Evolutionary conservation across 1,139 yeast species (phyloP).

Genomic region (Nadsonia commutata): DNA sequence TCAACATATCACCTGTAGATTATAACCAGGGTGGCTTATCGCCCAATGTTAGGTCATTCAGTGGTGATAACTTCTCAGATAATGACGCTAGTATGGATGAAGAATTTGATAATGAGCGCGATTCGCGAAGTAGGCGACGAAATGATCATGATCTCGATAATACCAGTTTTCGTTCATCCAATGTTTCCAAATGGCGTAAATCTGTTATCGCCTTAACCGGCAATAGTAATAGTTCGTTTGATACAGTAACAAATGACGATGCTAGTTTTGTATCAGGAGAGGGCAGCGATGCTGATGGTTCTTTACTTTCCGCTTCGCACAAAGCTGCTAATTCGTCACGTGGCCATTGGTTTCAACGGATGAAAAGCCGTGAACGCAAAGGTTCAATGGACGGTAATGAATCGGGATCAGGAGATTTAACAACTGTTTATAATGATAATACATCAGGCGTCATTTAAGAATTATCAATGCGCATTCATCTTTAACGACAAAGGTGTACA

Average conservation of each 20-base stretch:
- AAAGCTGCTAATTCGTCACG: too few species aligned
- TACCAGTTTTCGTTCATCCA: background rate
- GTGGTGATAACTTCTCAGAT: background rate
- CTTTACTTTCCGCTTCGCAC: too few species aligned
- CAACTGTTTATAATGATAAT: too few species aligned
- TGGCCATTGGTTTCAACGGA: background rate
- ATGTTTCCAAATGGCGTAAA: background rate
- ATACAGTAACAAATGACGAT: too few species aligned
- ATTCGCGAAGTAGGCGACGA: background rate
- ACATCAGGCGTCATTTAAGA: too few species aligned
- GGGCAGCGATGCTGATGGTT: too few species aligned
- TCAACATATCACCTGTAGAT: background rate
- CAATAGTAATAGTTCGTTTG: too few species aligned
- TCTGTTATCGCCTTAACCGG: background rate
- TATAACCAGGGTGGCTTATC: background rate
- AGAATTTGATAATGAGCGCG: background rate
- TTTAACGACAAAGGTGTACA: too few species aligned
- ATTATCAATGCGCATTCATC: too few species aligned
- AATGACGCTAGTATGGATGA: background rate
- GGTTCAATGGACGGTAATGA: background rate
- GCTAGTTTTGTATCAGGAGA: too few species aligned
- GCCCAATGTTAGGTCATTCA: background rate
- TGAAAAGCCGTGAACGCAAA: background rate
- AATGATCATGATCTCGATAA: background rate
- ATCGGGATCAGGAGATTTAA: too few species aligned